Conservation (phyloP, 208 protist genomes). For the Leptomonas pyrrhocoris region DNA sequence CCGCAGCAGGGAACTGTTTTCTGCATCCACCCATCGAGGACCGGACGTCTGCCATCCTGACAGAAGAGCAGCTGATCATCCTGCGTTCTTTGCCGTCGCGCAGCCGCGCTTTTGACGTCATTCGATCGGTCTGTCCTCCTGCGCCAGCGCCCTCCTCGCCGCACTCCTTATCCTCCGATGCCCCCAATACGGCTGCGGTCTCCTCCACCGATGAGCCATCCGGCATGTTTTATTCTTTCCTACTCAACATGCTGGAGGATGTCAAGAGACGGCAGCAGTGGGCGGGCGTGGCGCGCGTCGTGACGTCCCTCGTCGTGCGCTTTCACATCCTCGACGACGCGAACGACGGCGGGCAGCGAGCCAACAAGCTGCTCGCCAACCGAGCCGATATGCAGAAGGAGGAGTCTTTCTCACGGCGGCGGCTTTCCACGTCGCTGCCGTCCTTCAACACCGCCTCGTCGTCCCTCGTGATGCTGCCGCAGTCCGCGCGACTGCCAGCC, state of each 20-base stretch:
- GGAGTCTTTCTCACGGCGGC: not conserved
- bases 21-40: not conserved
- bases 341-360: constrained; percentile 20
- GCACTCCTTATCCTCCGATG: not conserved
- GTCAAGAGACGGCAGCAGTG: constrained; percentile 51
- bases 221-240: constrained; percentile 34
- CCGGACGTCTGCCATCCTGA: not conserved
- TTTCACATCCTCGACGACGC: constrained; percentile 64
- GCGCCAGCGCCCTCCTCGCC: not conserved
- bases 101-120: constrained; percentile 26
- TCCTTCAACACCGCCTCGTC: not conserved
- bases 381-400: not conserved
- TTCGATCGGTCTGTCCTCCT: constrained; percentile 1
- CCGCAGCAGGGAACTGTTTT: too few relatives aligned
- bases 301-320: constrained; percentile 71
- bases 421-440: not conserved
- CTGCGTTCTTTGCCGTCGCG: constrained; percentile 26
- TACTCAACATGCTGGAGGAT: constrained; percentile 48
- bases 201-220: not conserved
- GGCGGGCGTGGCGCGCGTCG: constrained; percentile 62
- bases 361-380: not conserved
- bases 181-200: not conserved
- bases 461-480: not conserved
- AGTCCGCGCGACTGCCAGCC: constrained; percentile 5
- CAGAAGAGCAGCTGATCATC: constrained; percentile 26